These are phyloP conservation scores for Auricularia sp. DNA, from an alignment of 768 basidiomycete genomes.

Conservation along the genomic window DNA sequence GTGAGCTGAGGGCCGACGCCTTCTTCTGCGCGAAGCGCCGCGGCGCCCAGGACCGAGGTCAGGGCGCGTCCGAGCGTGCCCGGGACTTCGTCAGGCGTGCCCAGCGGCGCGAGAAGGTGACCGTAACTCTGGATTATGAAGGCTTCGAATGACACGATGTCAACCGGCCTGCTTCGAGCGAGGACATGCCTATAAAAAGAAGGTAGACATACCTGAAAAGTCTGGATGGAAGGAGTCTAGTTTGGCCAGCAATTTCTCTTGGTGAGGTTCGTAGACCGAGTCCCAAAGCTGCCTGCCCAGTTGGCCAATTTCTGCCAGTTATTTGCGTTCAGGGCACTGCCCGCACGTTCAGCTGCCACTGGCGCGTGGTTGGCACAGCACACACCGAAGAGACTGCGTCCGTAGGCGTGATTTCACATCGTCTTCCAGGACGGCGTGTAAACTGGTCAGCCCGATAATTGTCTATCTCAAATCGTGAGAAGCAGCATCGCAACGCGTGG, in stretches of 20 bases:
- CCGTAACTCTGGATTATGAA: conserved; percentile 86
- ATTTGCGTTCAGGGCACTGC: conserved; percentile 27
- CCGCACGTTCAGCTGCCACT: too few relatives aligned
- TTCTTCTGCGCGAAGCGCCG: conserved; percentile 75
- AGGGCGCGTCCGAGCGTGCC: conserved; percentile 74
- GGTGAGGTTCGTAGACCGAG: conserved; percentile 82
- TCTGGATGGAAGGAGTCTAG: conserved; percentile 84
- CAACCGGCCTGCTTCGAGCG: neutral
- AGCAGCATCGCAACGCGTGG: neutral
- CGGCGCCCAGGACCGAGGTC: conserved; percentile 75
- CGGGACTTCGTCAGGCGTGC: conserved; percentile 47
- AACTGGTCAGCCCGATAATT: conserved; percentile 69
- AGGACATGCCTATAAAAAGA: conserved; percentile 2
- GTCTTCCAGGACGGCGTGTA: conserved; percentile 68
- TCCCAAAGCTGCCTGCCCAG: conserved; percentile 72
- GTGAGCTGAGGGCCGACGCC: conserved; percentile 78
- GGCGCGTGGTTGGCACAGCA: conserved; percentile 8
- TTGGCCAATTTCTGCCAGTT: conserved; percentile 52
- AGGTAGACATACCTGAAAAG: conserved; percentile 68
- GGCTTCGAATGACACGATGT: conserved; percentile 28
- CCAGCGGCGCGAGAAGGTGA: conserved; percentile 61
- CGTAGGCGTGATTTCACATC: conserved; percentile 68
- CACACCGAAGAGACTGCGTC: conserved; percentile 55
- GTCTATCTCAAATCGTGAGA: conserved; percentile 34
- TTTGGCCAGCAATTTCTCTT: conserved; percentile 81